Conservation (phyloP, 805 yeast species). For the Candida gorgasii region DNA sequence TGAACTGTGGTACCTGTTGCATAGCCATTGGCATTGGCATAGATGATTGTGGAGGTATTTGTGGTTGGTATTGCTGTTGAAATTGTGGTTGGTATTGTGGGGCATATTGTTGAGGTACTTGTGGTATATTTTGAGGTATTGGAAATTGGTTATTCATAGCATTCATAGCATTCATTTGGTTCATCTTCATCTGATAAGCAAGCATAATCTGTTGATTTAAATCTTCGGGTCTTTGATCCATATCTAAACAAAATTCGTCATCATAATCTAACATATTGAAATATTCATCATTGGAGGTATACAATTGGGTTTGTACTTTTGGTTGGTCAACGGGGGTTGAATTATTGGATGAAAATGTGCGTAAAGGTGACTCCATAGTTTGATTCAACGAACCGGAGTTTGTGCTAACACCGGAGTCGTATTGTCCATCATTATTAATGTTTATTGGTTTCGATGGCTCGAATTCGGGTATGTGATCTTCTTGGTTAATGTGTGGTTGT, state of each 20-base stretch:
- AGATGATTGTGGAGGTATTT: neutral
- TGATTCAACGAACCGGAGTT: slow-evolving; percentile 1
- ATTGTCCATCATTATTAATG: neutral
- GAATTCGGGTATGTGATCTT: neutral
- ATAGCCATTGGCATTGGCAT: slow-evolving; percentile 2
- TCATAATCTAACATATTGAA: slow-evolving; percentile 31
- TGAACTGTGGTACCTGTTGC: slow-evolving; percentile 1
- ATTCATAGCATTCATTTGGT: slow-evolving; percentile 7
- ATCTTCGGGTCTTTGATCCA: slow-evolving; percentile 29
- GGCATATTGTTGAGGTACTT: slow-evolving; percentile 10
- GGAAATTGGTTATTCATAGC: slow-evolving; percentile 6
- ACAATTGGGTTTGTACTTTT: slow-evolving; percentile 1
- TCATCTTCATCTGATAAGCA: slow-evolving; percentile 5
- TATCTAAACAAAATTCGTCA: slow-evolving; percentile 45
- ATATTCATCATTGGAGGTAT: slow-evolving; percentile 3
- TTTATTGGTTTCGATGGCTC: neutral
- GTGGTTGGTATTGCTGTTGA: slow-evolving; percentile 9
- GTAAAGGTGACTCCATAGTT: slow-evolving; percentile 1
- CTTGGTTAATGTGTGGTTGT: neutral
- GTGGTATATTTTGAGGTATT: slow-evolving; percentile 8
- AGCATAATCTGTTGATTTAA: slow-evolving; percentile 1
- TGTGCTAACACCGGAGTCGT: neutral
- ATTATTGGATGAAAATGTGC: neutral
- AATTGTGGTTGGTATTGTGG: too few relatives aligned
- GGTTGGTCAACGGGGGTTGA: slow-evolving; percentile 5